A percentile compares a stretch with the other conserved stretches of the same genome.
Evolutionary conservation across 768 basidiomycete genomes (phyloP).

Genomic region (Amylocystis lapponica): DNA sequence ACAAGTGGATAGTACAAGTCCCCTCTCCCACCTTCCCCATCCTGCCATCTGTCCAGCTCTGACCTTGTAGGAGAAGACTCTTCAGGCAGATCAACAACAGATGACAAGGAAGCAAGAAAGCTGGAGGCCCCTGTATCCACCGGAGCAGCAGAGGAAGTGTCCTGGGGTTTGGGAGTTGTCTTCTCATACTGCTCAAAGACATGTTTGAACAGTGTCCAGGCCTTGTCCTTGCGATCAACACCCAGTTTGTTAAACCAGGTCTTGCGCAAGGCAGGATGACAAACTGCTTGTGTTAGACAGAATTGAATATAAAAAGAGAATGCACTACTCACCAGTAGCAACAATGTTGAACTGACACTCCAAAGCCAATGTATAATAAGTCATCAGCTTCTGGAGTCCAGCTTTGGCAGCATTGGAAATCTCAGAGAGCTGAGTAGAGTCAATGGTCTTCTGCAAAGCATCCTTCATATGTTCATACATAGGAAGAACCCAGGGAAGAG

Average conservation of each 20-base stretch:
- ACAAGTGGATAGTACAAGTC: background rate
- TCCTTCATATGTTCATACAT: conserved; percentile 23
- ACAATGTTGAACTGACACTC: conserved; percentile 23
- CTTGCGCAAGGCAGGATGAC: conserved; percentile 22
- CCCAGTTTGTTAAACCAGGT: conserved; percentile 18
- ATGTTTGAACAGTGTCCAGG: conserved; percentile 6
- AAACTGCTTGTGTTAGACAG: conserved; percentile 13
- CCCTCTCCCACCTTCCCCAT: background rate
- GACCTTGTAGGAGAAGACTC: background rate
- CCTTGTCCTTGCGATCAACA: background rate
- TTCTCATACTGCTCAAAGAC: conserved; percentile 6
- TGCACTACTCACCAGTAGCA: conserved; percentile 21
- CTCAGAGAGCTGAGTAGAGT: conserved; percentile 1
- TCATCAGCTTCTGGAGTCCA: conserved; percentile 23
- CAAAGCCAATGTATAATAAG: conserved; percentile 20
- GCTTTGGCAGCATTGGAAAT: conserved; percentile 17
- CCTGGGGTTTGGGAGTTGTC: background rate
- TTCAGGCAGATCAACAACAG: background rate
- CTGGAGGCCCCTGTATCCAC: background rate
- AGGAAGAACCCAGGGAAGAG: conserved; percentile 28
- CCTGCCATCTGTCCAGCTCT: background rate
- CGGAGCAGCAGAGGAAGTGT: background rate
- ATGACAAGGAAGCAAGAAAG: background rate
- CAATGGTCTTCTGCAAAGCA: conserved; percentile 10
- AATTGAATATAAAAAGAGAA: background rate